A percentile compares a stretch with the other conserved stretches of the same genome.
These are phyloP conservation scores for Angophora floribunda DNA, from an alignment of 345 rosid species.

Conservation along the genomic window DNA sequence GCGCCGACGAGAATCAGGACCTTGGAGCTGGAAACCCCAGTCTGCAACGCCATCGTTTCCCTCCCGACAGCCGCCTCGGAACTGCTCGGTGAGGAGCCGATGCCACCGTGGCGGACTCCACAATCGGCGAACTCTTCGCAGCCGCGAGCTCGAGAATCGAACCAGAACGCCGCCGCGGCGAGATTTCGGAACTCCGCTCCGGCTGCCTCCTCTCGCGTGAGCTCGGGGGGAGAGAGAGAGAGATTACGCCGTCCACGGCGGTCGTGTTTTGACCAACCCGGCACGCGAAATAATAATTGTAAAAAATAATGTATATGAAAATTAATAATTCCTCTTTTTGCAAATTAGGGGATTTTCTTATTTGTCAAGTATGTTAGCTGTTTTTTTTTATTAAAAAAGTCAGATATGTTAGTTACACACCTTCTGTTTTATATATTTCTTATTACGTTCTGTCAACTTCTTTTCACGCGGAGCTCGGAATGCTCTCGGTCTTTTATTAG, in stretches of 20 bases:
- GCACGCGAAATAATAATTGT: neutral
- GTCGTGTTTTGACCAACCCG: neutral
- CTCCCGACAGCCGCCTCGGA: neutral
- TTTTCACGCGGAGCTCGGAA: neutral
- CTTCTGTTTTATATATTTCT: too few species aligned
- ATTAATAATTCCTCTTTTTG: neutral
- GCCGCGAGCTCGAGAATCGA: neutral
- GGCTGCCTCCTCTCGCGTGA: neutral
- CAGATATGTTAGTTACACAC: neutral
- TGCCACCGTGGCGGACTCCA: neutral
- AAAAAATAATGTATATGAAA: neutral
- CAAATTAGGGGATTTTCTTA: neutral
- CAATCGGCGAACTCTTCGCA: neutral
- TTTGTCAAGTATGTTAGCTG: neutral
- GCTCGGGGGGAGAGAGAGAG: neutral
- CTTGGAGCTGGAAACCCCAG: conserved; percentile 73
- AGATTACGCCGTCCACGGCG: neutral
- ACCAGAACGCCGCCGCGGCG: neutral
- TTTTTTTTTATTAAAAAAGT: too few species aligned
- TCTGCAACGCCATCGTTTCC: conserved; percentile 69
- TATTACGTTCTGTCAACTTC: neutral
- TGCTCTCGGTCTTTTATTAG: neutral
- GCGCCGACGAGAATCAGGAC: conserved; percentile 82
- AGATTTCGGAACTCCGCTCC: neutral
- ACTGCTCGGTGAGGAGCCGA: neutral